These are phyloP conservation scores for Podospora australis DNA, from an alignment of 495 filamentous ascomycete genomes.

Conservation along the genomic window DNA sequence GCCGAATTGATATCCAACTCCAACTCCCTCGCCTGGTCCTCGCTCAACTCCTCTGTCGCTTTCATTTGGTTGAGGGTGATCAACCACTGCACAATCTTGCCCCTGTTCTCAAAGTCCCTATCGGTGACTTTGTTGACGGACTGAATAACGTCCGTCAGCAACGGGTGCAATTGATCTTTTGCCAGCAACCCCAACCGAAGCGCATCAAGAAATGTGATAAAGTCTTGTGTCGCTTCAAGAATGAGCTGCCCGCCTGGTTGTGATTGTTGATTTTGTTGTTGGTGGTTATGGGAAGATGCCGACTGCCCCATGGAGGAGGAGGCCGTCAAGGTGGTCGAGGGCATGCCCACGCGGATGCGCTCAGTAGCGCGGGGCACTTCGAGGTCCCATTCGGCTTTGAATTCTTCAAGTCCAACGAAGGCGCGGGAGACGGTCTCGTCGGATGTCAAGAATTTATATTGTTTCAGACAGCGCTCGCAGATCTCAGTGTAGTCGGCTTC, in stretches of 20 bases:
- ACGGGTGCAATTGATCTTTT: slow-evolving; percentile 91
- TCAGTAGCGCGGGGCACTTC: slow-evolving; percentile 93
- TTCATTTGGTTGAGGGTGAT: slow-evolving; percentile 97
- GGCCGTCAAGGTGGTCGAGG: slow-evolving; percentile 53
- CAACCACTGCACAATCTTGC: slow-evolving; percentile 97
- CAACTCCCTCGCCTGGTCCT: slow-evolving; percentile 82
- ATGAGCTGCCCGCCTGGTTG: slow-evolving; percentile 68
- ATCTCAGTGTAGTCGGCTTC: slow-evolving; percentile 93
- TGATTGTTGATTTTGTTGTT: slow-evolving; percentile 44
- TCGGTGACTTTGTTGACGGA: slow-evolving; percentile 94
- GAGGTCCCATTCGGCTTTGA: slow-evolving; percentile 87
- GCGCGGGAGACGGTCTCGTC: slow-evolving; percentile 77
- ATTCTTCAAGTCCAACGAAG: slow-evolving; percentile 86
- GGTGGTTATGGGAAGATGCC: slow-evolving; percentile 37
- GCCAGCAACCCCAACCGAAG: slow-evolving; percentile 80
- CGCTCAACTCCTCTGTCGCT: slow-evolving; percentile 80
- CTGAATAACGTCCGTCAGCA: slow-evolving; percentile 90
- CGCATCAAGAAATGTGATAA: slow-evolving; percentile 96
- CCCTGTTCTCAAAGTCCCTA: slow-evolving; percentile 83
- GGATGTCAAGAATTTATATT: slow-evolving; percentile 89
- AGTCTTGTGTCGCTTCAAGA: slow-evolving; percentile 85
- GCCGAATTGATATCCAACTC: slow-evolving; percentile 84
- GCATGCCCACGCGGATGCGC: slow-evolving; percentile 81
- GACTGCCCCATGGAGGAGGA: slow-evolving; percentile 39
- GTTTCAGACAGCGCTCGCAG: slow-evolving; percentile 85